phyloP scores from a whole-genome alignment of 139 green algal species.

The Chlamydomonas eustigma region DNA sequence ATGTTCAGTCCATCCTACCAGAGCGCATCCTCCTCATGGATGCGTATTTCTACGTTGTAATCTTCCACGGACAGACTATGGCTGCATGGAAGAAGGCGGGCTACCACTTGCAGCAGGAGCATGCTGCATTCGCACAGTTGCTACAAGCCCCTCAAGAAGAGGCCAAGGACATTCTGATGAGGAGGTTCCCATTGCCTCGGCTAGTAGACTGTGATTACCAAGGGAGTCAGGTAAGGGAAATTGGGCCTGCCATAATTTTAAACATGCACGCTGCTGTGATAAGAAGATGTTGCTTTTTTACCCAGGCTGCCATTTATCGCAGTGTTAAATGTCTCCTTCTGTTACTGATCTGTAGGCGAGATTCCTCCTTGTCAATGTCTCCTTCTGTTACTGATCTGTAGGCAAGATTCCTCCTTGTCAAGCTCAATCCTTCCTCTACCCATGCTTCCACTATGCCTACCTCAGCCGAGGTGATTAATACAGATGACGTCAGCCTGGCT shows the following conservation, averaged over 20 bases:
- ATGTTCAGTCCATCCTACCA: conserved; percentile 88
- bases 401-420: conserved; percentile 94
- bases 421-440: conserved; percentile 92
- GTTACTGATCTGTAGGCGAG: background rate
- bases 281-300: too few relatives aligned
- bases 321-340: background rate
- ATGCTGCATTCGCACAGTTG: conserved; percentile 85
- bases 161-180: conserved; percentile 58
- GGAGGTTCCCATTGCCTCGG: conserved; percentile 86
- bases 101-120: conserved; percentile 85
- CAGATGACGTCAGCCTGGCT: conserved; percentile 86
- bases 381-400: conserved; percentile 35
- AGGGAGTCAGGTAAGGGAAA: conserved; percentile 64
- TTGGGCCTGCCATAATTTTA: too few relatives aligned
- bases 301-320: too few relatives aligned
- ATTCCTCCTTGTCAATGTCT: background rate
- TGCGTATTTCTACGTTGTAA: conserved; percentile 93
- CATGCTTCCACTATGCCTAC: conserved; percentile 65
- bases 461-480: conserved; percentile 92
- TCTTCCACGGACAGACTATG: conserved; percentile 87
- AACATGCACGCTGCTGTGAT: background rate
- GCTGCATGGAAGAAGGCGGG: conserved; percentile 85
- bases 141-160: conserved; percentile 62
- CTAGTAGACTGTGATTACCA: conserved; percentile 97
- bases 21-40: conserved; percentile 96